Evolutionary conservation across 164 flowering plant species (phyloP).

Genomic region (Amborella trichopoda): DNA sequence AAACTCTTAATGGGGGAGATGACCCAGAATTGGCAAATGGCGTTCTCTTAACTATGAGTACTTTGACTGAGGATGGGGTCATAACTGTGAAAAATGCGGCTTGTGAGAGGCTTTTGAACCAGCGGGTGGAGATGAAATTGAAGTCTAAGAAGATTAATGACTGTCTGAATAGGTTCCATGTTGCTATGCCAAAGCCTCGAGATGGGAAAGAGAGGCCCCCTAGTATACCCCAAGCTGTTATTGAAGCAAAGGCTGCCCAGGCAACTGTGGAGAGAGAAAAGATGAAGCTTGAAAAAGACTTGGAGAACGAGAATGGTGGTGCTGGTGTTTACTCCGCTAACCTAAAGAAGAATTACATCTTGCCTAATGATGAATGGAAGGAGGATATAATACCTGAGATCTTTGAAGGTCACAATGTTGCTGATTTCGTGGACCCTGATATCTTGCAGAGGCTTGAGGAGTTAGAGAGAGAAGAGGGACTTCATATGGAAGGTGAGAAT

Average conservation of each 20-base stretch:
- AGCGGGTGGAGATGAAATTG: conserved; percentile 81
- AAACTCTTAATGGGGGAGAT: conserved; percentile 59
- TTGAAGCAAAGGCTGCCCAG: conserved; percentile 39
- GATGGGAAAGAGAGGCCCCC: conserved; percentile 74
- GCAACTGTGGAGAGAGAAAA: conserved; percentile 30
- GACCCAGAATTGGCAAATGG: conserved; percentile 44
- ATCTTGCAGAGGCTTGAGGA: conserved; percentile 64
- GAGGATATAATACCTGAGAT: conserved; percentile 80
- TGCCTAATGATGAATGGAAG: conserved; percentile 75
- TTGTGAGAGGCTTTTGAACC: conserved; percentile 72
- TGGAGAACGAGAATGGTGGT: conserved; percentile 80
- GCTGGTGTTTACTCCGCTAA: conserved; percentile 83
- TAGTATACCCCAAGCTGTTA: conserved; percentile 71
- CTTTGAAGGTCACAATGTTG: conserved; percentile 84
- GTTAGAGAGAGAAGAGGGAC: conserved; percentile 65
- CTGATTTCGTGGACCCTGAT: conserved; percentile 74
- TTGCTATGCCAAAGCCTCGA: conserved; percentile 77
- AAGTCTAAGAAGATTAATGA: conserved; percentile 82
- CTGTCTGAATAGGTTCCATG: conserved; percentile 69
- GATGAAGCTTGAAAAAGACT: conserved; percentile 53
- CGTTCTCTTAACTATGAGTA: conserved; percentile 75
- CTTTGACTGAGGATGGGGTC: conserved; percentile 80
- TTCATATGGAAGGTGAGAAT: conserved; percentile 33
- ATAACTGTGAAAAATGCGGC: conserved; percentile 80
- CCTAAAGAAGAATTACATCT: conserved; percentile 61